These are phyloP conservation scores for Coriaria nepalensis DNA, from an alignment of 306 rosid genomes.

Conservation along the genomic window DNA sequence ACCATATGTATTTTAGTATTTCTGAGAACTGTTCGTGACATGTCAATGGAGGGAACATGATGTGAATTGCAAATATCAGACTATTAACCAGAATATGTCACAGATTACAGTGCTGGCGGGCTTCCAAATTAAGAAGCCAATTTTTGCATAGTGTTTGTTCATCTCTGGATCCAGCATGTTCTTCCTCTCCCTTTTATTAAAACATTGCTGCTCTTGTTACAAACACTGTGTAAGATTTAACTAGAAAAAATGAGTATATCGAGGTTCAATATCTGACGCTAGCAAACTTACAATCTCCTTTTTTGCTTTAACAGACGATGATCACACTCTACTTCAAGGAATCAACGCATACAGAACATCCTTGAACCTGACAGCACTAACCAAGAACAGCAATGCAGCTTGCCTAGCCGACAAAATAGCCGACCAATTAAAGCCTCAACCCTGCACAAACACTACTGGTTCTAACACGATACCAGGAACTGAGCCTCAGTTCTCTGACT, in stretches of 20 bases:
- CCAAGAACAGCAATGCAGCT: slow-evolving; percentile 52
- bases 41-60: too few relatives aligned
- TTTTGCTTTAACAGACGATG: slow-evolving; percentile 39
- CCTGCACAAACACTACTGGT: slow-evolving; percentile 83
- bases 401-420: slow-evolving; percentile 73
- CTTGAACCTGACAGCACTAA: slow-evolving; percentile 41
- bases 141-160: too few relatives aligned
- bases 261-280: not conserved
- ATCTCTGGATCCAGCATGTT: too few relatives aligned
- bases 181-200: not conserved
- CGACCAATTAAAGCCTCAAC: slow-evolving; percentile 63
- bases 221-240: not conserved
- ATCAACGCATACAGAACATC: slow-evolving; percentile 54
- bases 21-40: too few relatives aligned
- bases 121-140: too few relatives aligned
- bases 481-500: slow-evolving; percentile 64
- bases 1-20: too few relatives aligned
- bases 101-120: too few relatives aligned
- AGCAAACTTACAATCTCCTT: not conserved
- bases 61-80: too few relatives aligned
- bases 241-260: not conserved
- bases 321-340: slow-evolving; percentile 49
- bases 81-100: too few relatives aligned
- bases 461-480: slow-evolving; percentile 84
- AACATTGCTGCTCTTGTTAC: not conserved